Conservation (phyloP, 352 stramenopile genomes). For the Albugo candida region DNA sequence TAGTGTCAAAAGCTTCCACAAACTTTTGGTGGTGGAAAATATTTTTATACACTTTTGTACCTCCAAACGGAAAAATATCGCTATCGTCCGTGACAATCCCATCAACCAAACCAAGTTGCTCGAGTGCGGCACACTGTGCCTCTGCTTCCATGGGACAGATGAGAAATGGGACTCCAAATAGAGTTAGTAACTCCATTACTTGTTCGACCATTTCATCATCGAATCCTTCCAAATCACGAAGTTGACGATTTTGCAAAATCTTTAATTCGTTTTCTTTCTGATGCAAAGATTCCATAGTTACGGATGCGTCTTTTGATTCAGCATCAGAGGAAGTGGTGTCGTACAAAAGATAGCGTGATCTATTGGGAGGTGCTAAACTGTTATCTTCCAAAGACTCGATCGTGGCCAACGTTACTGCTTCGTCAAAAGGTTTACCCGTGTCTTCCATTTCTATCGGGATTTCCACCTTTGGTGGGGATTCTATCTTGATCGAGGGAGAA, state of each 20-base stretch:
- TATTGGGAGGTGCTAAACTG: background rate
- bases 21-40: constrained; percentile 99
- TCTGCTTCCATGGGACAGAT: constrained; percentile 98
- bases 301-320: constrained; percentile 3
- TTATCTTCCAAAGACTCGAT: constrained; percentile 6
- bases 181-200: constrained; percentile 88
- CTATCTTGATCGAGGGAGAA: constrained; percentile 10
- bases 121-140: constrained; percentile 93
- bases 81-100: constrained; percentile 98
- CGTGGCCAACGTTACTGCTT: constrained; percentile 11
- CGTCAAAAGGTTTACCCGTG: constrained; percentile 13
- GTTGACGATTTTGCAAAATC: constrained; percentile 48
- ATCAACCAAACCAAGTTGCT: constrained; percentile 91
- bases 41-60: constrained; percentile 93
- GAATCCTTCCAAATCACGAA: constrained; percentile 85
- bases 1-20: constrained; percentile 92
- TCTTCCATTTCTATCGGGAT: constrained; percentile 11
- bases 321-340: background rate
- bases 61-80: constrained; percentile 89
- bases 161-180: constrained; percentile 98
- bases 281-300: constrained; percentile 21
- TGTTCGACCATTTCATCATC: constrained; percentile 97
- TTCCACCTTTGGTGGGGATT: constrained; percentile 3
- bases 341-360: constrained; percentile 10
- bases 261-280: constrained; percentile 51